Base-by-base conservation (phyloP, 2,329 filamentous ascomycete genomes). In the Pyrenochaeta sp. region DNA sequence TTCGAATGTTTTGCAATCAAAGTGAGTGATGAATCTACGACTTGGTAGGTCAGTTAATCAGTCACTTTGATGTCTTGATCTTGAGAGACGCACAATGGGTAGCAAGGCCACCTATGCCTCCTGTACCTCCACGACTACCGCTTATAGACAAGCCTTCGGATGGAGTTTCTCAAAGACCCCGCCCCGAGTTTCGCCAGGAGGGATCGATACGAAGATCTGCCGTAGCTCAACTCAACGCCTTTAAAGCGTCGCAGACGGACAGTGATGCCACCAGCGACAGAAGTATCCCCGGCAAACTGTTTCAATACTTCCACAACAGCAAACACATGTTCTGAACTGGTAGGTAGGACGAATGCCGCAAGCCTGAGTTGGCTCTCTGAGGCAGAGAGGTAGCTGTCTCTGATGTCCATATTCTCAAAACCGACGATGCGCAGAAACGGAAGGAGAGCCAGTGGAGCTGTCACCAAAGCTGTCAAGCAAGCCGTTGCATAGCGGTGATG, bases 21-120 rank as follows among this genome's bases (percentile, higher is more conserved):
- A 54, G 24, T 37, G 32, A 7, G 53, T 60, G 13, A 61, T 48
- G 35, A 61, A 47, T n/a, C n/a, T n/a, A n/a, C n/a, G n/a, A n/a
- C n/a, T n/a, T n/a, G n/a, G n/a, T n/a, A n/a, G n/a, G n/a, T n/a
- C n/a, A n/a, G n/a, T n/a, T n/a, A n/a, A n/a, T n/a, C n/a, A n/a
- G n/a, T n/a, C n/a, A n/a, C n/a, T n/a, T n/a, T n/a, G n/a, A n/a
- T n/a, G n/a, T n/a, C n/a, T n/a, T n/a, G n/a, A 26, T 50, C 44
- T 10, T 34, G 18, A 5, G 15, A 15, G 3, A 7, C 31, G 14
- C 22, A 34, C 31, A 18, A n/a, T 34, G 31, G 2, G 31, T 34
- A 14, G 31, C 19, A 22, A 34, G 31, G 31, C 31, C 31, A 23
- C 31, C 31, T 14, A 34, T 34, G 6, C 31, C 31, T 11, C 31